Percentiles rank a stretch among this genome's conserved stretches.
Evolutionary conservation across 768 basidiomycete genomes (phyloP).

Genomic region (Auriscalpium microsporum): DNA sequence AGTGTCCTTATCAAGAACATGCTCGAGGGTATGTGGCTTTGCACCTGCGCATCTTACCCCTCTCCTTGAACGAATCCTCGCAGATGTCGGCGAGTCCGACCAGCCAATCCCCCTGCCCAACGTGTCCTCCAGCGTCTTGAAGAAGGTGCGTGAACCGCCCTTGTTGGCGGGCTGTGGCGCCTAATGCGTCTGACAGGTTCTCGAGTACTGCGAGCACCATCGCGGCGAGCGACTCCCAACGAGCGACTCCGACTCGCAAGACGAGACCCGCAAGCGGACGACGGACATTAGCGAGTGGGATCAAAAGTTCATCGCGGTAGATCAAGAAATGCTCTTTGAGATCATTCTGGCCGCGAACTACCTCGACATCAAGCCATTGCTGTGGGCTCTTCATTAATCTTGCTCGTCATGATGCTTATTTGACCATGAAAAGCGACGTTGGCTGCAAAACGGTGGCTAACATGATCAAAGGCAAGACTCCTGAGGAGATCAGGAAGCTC

Average conservation of each 20-base stretch:
- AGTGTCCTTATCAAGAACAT: slow-evolving; percentile 98
- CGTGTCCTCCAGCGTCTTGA: slow-evolving; percentile 85
- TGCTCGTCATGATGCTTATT: slow-evolving; percentile 2
- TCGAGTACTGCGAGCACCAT: slow-evolving; percentile 99
- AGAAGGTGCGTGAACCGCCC: slow-evolving; percentile 55
- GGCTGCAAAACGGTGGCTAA: slow-evolving; percentile 99
- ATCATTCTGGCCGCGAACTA: slow-evolving; percentile 99
- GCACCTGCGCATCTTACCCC: slow-evolving; percentile 1
- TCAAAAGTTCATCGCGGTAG: slow-evolving; percentile 95
- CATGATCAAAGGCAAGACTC: slow-evolving; percentile 99
- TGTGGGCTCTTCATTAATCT: slow-evolving; percentile 38
- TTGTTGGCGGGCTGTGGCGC: background rate
- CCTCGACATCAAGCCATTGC: slow-evolving; percentile 96
- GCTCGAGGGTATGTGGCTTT: slow-evolving; percentile 73
- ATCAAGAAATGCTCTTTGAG: slow-evolving; percentile 99
- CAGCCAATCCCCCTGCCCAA: slow-evolving; percentile 93
- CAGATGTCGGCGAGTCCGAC: slow-evolving; percentile 92
- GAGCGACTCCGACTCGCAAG: slow-evolving; percentile 71
- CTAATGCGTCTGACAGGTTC: slow-evolving; percentile 47
- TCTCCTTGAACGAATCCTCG: slow-evolving; percentile 1
- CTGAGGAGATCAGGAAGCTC: slow-evolving; percentile 96
- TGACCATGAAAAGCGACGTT: slow-evolving; percentile 56
- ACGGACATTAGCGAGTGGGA: slow-evolving; percentile 99
- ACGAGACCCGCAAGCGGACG: slow-evolving; percentile 95
- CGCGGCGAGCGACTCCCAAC: slow-evolving; percentile 92